Evolutionary conservation across 768 basidiomycete species (phyloP).

Genomic region (Podaxis sp.): DNA sequence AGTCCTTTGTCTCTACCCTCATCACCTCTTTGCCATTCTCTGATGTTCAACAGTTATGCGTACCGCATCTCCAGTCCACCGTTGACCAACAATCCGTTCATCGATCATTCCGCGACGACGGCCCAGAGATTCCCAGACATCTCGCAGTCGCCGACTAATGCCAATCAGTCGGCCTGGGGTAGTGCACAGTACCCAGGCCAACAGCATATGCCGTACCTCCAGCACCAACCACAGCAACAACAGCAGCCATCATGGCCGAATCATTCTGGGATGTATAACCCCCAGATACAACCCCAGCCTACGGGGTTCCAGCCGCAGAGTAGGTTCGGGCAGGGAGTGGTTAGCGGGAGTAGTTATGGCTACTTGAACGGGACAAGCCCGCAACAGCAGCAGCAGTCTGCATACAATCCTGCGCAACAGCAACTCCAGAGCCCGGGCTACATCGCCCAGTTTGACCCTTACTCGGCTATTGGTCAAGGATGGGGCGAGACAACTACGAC

Average conservation of each 20-base stretch:
- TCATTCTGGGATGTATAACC: conserved; percentile 10
- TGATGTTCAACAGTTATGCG: conserved; percentile 37
- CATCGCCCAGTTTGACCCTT: conserved; percentile 51
- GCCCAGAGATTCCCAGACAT: conserved; percentile 60
- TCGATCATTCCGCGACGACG: conserved; percentile 38
- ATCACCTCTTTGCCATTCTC: neutral
- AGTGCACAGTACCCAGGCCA: conserved; percentile 26
- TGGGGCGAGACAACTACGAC: conserved; percentile 27
- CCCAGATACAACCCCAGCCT: conserved; percentile 9
- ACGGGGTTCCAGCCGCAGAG: conserved; percentile 43
- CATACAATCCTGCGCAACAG: conserved; percentile 41
- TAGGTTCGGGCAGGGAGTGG: conserved; percentile 47
- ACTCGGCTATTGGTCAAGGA: conserved; percentile 38
- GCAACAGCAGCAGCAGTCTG: conserved; percentile 22
- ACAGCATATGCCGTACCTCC: conserved; percentile 31
- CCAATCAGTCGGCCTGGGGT: conserved; percentile 13
- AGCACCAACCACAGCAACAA: conserved; percentile 32
- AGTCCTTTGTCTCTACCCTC: neutral
- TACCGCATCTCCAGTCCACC: conserved; percentile 33
- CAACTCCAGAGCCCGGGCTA: conserved; percentile 44
- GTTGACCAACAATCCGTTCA: conserved; percentile 68
- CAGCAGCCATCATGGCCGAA: conserved; percentile 29
- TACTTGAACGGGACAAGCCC: conserved; percentile 28
- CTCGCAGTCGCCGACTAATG: conserved; percentile 23
- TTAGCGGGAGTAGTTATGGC: conserved; percentile 36